phyloP scores from a whole-genome alignment of 2,329 filamentous ascomycete species.

The Didymella keratinophila region DNA sequence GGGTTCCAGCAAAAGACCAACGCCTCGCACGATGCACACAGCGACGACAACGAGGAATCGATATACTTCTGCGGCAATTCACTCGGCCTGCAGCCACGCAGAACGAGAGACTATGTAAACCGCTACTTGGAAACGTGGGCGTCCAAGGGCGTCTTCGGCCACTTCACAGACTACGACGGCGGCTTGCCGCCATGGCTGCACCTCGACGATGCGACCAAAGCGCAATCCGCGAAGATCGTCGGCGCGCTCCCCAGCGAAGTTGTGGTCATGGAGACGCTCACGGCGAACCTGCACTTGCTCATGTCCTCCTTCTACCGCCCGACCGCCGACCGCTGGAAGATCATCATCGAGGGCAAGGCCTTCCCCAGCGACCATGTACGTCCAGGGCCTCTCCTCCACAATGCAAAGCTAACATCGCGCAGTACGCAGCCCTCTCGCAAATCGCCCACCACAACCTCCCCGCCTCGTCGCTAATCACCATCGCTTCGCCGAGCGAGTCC shows the following conservation, averaged over 20 bases:
- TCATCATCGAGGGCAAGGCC: conserved; percentile 87
- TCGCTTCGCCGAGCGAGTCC: conserved; percentile 64
- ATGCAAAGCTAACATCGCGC: conserved; percentile 15
- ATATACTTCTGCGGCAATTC: conserved; percentile 93
- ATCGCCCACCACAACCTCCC: conserved; percentile 74
- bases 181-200: conserved; percentile 78
- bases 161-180: conserved; percentile 75
- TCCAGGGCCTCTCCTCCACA: neutral
- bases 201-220: conserved; percentile 76
- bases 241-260: conserved; percentile 77
- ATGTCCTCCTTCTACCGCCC: conserved; percentile 86
- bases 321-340: conserved; percentile 71
- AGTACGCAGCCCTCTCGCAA: conserved; percentile 87
- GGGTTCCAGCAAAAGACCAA: conserved; percentile 26
- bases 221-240: conserved; percentile 74
- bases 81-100: conserved; percentile 80
- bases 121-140: conserved; percentile 85
- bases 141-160: conserved; percentile 82
- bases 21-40: conserved; percentile 28
- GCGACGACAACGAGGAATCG: conserved; percentile 51
- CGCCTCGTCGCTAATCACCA: conserved; percentile 73
- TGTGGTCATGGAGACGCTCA: conserved; percentile 88
- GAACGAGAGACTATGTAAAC: conserved; percentile 69
- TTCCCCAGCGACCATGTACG: conserved; percentile 84
- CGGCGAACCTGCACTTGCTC: conserved; percentile 79